Base-by-base conservation (phyloP, 2,329 filamentous ascomycete genomes). In the Nemania bipapillata region DNA sequence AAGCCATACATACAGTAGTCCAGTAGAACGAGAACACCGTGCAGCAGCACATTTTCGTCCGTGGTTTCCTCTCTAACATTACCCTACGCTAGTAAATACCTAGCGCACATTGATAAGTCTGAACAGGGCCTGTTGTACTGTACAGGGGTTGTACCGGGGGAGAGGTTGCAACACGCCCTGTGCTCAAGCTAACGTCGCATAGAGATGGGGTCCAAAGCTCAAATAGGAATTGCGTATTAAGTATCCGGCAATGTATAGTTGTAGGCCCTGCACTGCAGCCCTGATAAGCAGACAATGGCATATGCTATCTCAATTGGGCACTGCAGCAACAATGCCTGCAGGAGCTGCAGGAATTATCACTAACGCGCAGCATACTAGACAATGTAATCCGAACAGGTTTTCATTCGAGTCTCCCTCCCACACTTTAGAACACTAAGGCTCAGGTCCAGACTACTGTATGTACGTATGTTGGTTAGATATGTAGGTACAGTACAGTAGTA, bases 141-240 rank as follows among this genome's bases (percentile, higher is more conserved):
- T 20, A 59, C 65, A 52, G 59, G 59, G 54, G 28, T 22, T 47
- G 54, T 45, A 49, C 63, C 63, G 58, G 64, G 63, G 59, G 55
- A 61, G 53, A 56, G 63, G 67, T 40, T 67, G 59, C 64, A 60
- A 26, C n/a, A 61, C 28, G 63, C 45, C 58, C 63, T 42, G 64
- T 63, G 59, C 64, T 64, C 58, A 32, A 67, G 56, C 65, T 70
- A 68, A 24, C 56, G 68, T 58, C 45, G 54, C 60, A 65, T 60
- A 20, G 66, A 57, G 32, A 47, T 55, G 63, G 53, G 37, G 52
- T 47, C 26, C 35, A 45, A 47, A 61, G 42, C 42, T 45, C 56
- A 30, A 30, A 68, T 49, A 53, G 47, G 63, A 58, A 55, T 32
- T 52, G 53, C 56, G 22, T 11, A 47, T 20, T 8, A 4, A 47